A percentile compares a stretch with the other conserved stretches of the same genome.
Conservation (phyloP, 2,329 filamentous ascomycete genomes). For the Shiraia sp. region DNA sequence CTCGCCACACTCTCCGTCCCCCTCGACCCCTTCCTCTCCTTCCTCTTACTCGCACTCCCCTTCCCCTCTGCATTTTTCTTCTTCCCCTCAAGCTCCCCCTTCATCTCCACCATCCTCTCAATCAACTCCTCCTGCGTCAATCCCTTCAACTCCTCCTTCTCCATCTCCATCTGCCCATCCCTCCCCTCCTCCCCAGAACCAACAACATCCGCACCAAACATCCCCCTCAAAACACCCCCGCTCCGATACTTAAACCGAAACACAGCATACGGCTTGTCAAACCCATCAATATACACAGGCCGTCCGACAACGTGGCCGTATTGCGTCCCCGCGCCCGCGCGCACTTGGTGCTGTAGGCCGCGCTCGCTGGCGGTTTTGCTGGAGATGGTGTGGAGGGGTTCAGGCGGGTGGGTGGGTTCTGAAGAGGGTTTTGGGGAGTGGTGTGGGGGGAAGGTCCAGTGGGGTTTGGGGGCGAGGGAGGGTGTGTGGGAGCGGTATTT, state of each 20-base stretch:
- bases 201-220: constrained; percentile 25
- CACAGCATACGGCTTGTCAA: constrained; percentile 47
- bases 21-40: neutral
- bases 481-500: constrained; percentile 7
- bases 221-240: constrained; percentile 33
- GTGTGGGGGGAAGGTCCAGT: constrained; percentile 36
- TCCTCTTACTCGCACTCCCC: neutral
- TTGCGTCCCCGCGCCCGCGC: constrained; percentile 37
- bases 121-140: constrained; percentile 29
- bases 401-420: constrained; percentile 26
- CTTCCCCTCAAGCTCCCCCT: constrained; percentile 28
- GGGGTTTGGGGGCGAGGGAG: constrained; percentile 22
- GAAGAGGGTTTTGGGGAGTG: constrained; percentile 18
- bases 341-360: constrained; percentile 37
- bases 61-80: constrained; percentile 8
- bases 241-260: constrained; percentile 55
- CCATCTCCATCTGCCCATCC: neutral
- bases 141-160: constrained; percentile 21
- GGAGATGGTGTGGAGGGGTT: constrained; percentile 27
- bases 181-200: neutral
- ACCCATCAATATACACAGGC: constrained; percentile 48
- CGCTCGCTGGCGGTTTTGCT: constrained; percentile 14
- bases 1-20: constrained; percentile 11
- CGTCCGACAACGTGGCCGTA: constrained; percentile 45
- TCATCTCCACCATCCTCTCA: constrained; percentile 13